A percentile compares a stretch with the other conserved stretches of the same genome.
Evolutionary conservation across 495 filamentous ascomycete genomes (phyloP).

Genomic region (Podospora fimiseda): DNA sequence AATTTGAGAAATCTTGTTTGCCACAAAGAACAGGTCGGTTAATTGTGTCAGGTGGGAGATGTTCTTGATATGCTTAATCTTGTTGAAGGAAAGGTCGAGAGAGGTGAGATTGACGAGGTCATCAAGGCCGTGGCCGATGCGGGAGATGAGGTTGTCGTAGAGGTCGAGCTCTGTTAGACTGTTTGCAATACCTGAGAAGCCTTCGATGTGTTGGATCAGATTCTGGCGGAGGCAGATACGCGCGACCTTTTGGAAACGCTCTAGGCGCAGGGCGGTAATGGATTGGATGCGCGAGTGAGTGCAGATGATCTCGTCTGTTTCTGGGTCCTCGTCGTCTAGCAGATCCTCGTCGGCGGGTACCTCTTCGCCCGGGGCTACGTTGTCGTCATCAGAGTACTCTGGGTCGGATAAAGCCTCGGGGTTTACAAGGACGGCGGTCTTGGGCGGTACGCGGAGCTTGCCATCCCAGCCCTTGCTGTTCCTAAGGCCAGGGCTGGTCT

Average conservation of each 20-base stretch:
- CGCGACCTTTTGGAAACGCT: constrained; percentile 71
- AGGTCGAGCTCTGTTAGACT: constrained; percentile 81
- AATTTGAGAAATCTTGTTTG: constrained; percentile 86
- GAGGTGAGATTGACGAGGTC: constrained; percentile 64
- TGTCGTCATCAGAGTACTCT: constrained; percentile 75
- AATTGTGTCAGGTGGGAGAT: constrained; percentile 71
- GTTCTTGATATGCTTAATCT: constrained; percentile 97
- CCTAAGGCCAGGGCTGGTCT: constrained; percentile 36
- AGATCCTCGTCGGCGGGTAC: constrained; percentile 76
- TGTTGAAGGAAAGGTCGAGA: constrained; percentile 95
- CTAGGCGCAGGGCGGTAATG: constrained; percentile 68
- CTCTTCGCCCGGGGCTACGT: constrained; percentile 66
- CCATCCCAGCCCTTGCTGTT: constrained; percentile 89
- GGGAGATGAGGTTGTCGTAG: constrained; percentile 94
- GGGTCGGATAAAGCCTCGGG: constrained; percentile 74
- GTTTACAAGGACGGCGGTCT: constrained; percentile 57
- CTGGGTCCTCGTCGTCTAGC: constrained; percentile 44
- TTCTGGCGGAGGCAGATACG: constrained; percentile 94
- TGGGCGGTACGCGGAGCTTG: constrained; percentile 72
- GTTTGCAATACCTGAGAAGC: constrained; percentile 54
- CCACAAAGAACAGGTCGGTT: constrained; percentile 84
- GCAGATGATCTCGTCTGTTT: constrained; percentile 77
- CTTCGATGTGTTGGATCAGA: constrained; percentile 69
- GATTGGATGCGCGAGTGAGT: constrained; percentile 78
- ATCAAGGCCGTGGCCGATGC: constrained; percentile 71